Base-by-base conservation (phyloP, 305 asterid genomes). In the Solanum hybrid region DNA sequence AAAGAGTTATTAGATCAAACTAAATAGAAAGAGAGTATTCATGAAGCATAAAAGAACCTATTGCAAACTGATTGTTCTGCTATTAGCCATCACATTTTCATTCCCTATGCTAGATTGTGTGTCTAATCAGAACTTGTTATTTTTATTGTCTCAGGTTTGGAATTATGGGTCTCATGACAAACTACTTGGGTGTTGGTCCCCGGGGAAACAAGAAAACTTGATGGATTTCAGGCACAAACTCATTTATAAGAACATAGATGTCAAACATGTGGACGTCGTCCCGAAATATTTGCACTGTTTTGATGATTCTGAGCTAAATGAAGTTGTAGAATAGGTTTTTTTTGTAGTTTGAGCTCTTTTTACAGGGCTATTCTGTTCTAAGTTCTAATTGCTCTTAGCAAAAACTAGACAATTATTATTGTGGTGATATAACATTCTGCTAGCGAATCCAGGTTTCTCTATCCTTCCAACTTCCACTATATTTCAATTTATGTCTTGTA, bases 151-250 rank as follows among this genome's bases (percentile, higher is more conserved):
- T 9, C 93, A 91, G 93, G 90, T 90, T 90, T 77, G 93, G 90
- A 26, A 90, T 91, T 26, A 91, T 90, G 91, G 93, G 93, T 37
- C 90, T 91, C 72, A 89, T 91, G 88, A 91, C 93, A 39, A 91
- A 88, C 82, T 91, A 91, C 90, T 75, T 90, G 90, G 93, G 93
- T 14, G 33, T 91, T 36, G 90, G 90, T 75, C 91, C 93, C 73
- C 22, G 87, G 61, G 84, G 31, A 26, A 51, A 11, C 92, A 88
- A 89, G 87, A 90, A 88, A 89, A 89, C 79, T 88, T 91, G 75
- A 88, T 79, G 14, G 51, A 75, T 80, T 24, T n/a, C 15, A n/a
- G 86, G 86, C 86, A 36, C 61, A 36, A 79, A 7, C 22, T 36
- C 86, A 20, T 78, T 33, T 20, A 78, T 4, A 78, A 79, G 27